Evolutionary conservation across 164 flowering plant species (phyloP), one percentile per base, ranked within the genome.

Genomic region (Annona cherimola): DNA sequence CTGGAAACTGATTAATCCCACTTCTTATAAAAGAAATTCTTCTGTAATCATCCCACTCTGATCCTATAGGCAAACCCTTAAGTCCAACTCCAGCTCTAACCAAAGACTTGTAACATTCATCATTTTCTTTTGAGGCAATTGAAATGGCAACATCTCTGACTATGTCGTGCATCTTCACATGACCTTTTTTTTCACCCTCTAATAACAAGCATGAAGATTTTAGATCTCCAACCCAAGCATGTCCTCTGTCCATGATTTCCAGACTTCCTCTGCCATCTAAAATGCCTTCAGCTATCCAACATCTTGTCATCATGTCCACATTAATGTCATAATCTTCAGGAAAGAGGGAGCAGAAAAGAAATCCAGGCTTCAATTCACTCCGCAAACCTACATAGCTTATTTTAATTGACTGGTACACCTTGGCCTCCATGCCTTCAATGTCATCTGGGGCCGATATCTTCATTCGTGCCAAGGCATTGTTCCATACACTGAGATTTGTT

Each of bases 361-460:
- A 70, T 5, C 65, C 40, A 1, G 45, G 9, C 43, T 70, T 62
- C 7, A 8, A 39, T 35, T 74, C 66, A 64, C 69, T 35, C 71
- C 62, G 69, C 45, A 80, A 57, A 1, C 61, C 61, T 6, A 76
- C 50, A 18, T 80, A 74, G 40, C 82, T 80, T 69, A 60, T 40
- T 69, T 74, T 69, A 6, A 80, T 2, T 2, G 63, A 42, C 18
- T 3, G 16, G 12, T 20, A 78, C 39, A 78, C 70, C n/a, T 64
- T 40, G 8, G 64, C 6, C 43, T 68, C 20, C 5, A 78, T 55
- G 62, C 61, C 45, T 11, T 45, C 41, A 11, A 43, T 40, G 43
- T 45, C 18, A 5, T 67, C 61, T 16, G 18, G 45, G 1, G 12
- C 42, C 44, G 82, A 66, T 0, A 2, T 42, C 19, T 50, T 71